Base-by-base conservation (phyloP, 345 rosid species). In the Rubroshorea leprosula region DNA sequence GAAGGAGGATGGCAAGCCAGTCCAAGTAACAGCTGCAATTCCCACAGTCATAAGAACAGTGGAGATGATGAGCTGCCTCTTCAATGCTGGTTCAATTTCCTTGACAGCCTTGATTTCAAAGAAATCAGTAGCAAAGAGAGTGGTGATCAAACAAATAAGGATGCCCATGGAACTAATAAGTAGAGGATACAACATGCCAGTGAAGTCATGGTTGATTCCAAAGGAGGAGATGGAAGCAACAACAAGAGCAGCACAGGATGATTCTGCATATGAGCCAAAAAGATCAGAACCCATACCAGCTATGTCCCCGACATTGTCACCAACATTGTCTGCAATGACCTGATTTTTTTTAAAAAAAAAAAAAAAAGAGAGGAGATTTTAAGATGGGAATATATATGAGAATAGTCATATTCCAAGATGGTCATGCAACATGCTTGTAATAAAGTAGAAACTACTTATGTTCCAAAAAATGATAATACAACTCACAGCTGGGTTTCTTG, bases 301-400 rank as follows among this genome's bases (percentile, higher is more conserved):
- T 6, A 86, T 86, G 60, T 86, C 95, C 16, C 90, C 95, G 55
- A 86, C 90, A 69, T 86, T 86, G 22, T 86, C 95, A 65, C 90
- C 95, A 12, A 86, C 95, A 68, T 86, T 86, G 66, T 86, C 95
- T 27, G 89, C 95, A 71, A 86, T 86, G 71, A 86, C 94, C 94
- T 86, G 78, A 20, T 18, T 29, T n/a, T n/a, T n/a, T n/a, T n/a
- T n/a, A n/a, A n/a, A n/a, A n/a, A n/a, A n/a, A 49, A 31, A 23
- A 21, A 31, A 17, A 5, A 46, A 18, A 2, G 21, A 5, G 24
- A 23, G 43, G 51, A 53, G 13, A 27, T 35, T 48, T 17, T 5
- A 57, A 10, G 24, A 4, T 2, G 20, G 25, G 7, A 25, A 18
- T 21, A 16, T 15, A 3, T 49, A 9, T 21, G 52, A 20, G 48